phyloP scores from a whole-genome alignment of 2,329 filamentous ascomycete species.

The Cladosporium sp. region DNA sequence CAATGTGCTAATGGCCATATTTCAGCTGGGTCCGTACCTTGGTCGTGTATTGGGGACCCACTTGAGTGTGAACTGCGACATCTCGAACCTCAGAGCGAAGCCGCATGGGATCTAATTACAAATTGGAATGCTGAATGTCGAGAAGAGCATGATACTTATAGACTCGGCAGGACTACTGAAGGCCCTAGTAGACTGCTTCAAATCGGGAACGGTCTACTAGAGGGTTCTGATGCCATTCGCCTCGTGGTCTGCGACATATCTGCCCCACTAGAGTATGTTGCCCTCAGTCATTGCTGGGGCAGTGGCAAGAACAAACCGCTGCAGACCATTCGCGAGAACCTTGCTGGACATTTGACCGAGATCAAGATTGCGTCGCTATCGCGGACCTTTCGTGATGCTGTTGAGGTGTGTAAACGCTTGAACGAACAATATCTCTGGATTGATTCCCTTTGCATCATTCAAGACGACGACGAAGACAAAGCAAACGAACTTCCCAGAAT shows the following conservation, averaged over 20 bases:
- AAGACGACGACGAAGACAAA: neutral
- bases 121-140: neutral
- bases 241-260: neutral
- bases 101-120: neutral
- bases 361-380: neutral
- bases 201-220: neutral
- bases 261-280: neutral
- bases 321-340: neutral
- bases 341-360: neutral
- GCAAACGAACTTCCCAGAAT: neutral
- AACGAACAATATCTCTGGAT: neutral
- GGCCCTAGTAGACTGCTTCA: neutral
- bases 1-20: neutral
- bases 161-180: neutral
- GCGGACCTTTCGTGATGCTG: neutral
- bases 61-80: neutral
- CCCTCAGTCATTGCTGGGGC: conserved; percentile 1
- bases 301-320: neutral
- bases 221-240: neutral
- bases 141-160: neutral
- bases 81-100: neutral
- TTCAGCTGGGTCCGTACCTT: neutral
- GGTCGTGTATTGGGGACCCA: neutral
- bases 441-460: conserved; percentile 4
- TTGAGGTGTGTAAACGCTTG: neutral